Evolutionary conservation across 179 eudicot genomes (phyloP), one percentile per base, ranked within the genome.

Genomic region (Vitellaria paradoxa): DNA sequence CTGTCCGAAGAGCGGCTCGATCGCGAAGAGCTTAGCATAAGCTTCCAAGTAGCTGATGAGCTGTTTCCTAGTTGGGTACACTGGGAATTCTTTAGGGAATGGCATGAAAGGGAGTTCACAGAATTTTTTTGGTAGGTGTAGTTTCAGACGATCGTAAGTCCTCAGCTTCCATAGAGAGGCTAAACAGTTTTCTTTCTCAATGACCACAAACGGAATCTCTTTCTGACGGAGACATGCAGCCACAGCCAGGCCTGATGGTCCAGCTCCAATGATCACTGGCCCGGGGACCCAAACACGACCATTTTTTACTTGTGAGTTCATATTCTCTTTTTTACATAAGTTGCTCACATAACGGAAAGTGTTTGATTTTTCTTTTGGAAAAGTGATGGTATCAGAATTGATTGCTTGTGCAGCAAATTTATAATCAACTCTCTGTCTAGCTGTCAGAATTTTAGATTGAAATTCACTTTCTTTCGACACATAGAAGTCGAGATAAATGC

Each of bases 211-310:
- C 18, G 88, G 86, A 2, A 89, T 85, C 11, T 85, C 84, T 20
- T 80, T 72, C 65, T 80, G 82, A 69, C 80, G 83, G 18, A 88
- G 77, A 72, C 89, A 88, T 4, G 91, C 91, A 8, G 93, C 93
- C 10, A 72, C 91, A n/a, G 91, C 93, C 49, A 88, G 78, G 4
- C 93, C 93, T 2, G 93, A 84, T 4, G 91, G 93, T 9, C 92
- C 91, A 7, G 92, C 88, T 24, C 92, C 92, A 1, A 89, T 86
- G 5, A 89, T 87, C 60, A 89, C 80, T 53, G 92, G 86, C 12
- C 91, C 91, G 0, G 84, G 69, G 0, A 89, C 84, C 18, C 73
- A 83, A 82, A 72, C 69, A 60, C 74, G 50, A 30, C 37, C 37
- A 30, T 30, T 30, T 45, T 49, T 67, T 21, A 53, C 3, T 7